Base-by-base conservation (phyloP, 23 red algal species). In the Gracilaria domingensis region DNA sequence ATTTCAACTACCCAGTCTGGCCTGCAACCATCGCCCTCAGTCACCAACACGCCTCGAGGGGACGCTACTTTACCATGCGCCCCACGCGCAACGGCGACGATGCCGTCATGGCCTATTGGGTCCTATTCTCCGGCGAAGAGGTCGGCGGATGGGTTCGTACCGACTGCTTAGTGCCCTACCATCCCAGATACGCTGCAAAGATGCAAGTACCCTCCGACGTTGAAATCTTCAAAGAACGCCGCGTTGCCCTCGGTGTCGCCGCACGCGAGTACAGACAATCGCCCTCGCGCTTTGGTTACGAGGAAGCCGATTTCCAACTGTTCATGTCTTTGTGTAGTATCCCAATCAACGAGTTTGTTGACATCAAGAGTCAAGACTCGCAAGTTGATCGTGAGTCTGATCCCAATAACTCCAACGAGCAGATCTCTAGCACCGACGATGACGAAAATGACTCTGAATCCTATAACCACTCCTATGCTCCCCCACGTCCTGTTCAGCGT, bases 341-440 rank as follows among this genome's bases (percentile, higher is more conserved):
- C 50, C 72, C 72, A 6, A 28, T 77, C 42, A 77, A 77, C 39
- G 12, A 77, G n/a, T 77, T 49, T 77, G 72, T 77, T 42, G 72
- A 77, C 14, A 77, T 77, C 30, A 77, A 77, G 72, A 77, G 72
- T 25, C 72, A 77, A 77, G 72, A 77, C 45, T 39, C 72, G 21
- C 30, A 77, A 25, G 72, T 42, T 13, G 72, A 77, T 50, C 21
- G n/a, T n/a, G 72, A 77, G 13, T 51, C 72, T 20, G 72, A 77
- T 6, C 72, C 20, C 8, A n/a, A 7, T 30, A 1, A 37, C 64
- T 37, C 64, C 4, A 37, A 69, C 32, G 32, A 69, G 20, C 30
- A 69, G 1, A 69, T 32, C 14, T 37, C 64, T 18, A 20, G 33
- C 29, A 2, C 30, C 1, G 9, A 36, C 28, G 16, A 20, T 32